phyloP scores from a whole-genome alignment of 148 eudicot species.

The Gaultheria prostrata region DNA sequence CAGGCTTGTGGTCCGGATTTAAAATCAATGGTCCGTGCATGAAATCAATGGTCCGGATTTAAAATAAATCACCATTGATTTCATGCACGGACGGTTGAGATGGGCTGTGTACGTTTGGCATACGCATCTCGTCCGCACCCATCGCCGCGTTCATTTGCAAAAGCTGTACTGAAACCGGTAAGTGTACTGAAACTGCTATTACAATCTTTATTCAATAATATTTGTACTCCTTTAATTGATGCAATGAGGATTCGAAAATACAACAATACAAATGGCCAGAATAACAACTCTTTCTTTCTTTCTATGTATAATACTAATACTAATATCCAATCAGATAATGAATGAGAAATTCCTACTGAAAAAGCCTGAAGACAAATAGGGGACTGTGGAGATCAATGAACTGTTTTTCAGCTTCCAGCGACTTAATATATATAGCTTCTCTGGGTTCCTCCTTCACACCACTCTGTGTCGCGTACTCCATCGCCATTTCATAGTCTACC shows the following conservation, averaged over 20 bases:
- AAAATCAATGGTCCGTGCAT: too few species aligned
- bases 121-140: too few species aligned
- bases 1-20: too few species aligned
- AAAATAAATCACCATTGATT: too few species aligned
- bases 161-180: too few species aligned
- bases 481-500: slow-evolving; percentile 96
- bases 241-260: slow-evolving; percentile 2
- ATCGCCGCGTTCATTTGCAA: background rate
- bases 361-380: slow-evolving; percentile 70
- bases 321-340: background rate
- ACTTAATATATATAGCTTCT: slow-evolving; percentile 59
- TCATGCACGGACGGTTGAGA: too few species aligned
- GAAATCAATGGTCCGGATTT: too few species aligned
- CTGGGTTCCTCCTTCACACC: slow-evolving; percentile 88
- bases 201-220: background rate
- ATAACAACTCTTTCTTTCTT: background rate
- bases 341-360: slow-evolving; percentile 34
- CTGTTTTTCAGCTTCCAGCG: slow-evolving; percentile 45
- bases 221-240: background rate
- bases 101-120: too few species aligned
- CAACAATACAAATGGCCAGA: background rate
- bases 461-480: slow-evolving; percentile 92
- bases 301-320: too few species aligned
- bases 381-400: slow-evolving; percentile 67
- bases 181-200: too few species aligned